phyloP scores from a whole-genome alignment of 805 yeast genomes.

The Wilhelminamyces savonicus region DNA sequence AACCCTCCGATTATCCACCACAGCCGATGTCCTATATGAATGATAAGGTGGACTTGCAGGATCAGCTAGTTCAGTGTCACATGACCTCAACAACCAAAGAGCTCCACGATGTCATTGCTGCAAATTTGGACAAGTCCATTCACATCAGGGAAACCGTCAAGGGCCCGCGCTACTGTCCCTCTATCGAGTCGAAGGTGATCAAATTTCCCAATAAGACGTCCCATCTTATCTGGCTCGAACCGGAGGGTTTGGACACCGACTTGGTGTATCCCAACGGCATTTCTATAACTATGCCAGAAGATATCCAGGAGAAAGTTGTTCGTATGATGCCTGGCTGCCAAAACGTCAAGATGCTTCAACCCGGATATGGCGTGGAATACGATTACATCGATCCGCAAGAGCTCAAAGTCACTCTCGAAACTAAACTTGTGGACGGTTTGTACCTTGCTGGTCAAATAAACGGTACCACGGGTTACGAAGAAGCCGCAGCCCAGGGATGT shows the following conservation, averaged over 20 bases:
- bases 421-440: constrained; percentile 71
- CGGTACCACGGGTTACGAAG: constrained; percentile 99
- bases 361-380: constrained; percentile 99
- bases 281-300: constrained; percentile 93
- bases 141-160: constrained; percentile 91
- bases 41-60: constrained; percentile 52
- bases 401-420: constrained; percentile 68
- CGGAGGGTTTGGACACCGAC: constrained; percentile 85
- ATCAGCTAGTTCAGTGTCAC: constrained; percentile 62
- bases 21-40: constrained; percentile 86
- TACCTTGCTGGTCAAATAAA: constrained; percentile 95
- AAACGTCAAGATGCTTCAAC: constrained; percentile 81
- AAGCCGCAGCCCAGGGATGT: constrained; percentile 96
- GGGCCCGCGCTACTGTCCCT: constrained; percentile 97
- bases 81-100: constrained; percentile 72
- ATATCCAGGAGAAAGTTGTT: constrained; percentile 72
- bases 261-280: constrained; percentile 96
- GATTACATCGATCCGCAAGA: constrained; percentile 95
- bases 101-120: constrained; percentile 62
- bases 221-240: constrained; percentile 92
- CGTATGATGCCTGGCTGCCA: constrained; percentile 82
- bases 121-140: constrained; percentile 73
- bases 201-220: constrained; percentile 69
- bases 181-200: constrained; percentile 83
- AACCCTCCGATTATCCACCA: constrained; percentile 79